phyloP scores from a whole-genome alignment of 2,329 filamentous ascomycete species.

The Sporothrix globosa region DNA sequence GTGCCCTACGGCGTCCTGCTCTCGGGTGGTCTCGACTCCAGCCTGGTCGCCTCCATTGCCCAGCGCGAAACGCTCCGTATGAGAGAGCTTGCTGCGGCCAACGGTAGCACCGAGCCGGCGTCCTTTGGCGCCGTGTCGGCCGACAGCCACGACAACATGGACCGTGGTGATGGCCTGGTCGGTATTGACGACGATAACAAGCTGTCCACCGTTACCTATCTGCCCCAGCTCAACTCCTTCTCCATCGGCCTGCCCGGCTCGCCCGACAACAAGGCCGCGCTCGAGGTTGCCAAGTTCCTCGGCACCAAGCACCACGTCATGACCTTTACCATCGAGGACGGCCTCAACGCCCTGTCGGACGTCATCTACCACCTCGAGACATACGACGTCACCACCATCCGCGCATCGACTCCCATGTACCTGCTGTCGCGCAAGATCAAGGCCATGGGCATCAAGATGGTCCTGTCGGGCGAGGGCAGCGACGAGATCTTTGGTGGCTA shows the following conservation, averaged over 20 bases:
- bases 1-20: slow-evolving; percentile 96
- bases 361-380: slow-evolving; percentile 98
- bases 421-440: slow-evolving; percentile 98
- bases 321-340: slow-evolving; percentile 97
- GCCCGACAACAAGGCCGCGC: slow-evolving; percentile 87
- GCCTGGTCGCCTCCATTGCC: slow-evolving; percentile 90
- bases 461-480: slow-evolving; percentile 91
- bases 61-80: slow-evolving; percentile 86
- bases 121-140: slow-evolving; percentile 47
- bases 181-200: slow-evolving; percentile 94
- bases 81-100: slow-evolving; percentile 64
- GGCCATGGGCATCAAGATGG: slow-evolving; percentile 99
- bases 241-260: slow-evolving; percentile 94
- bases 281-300: slow-evolving; percentile 93
- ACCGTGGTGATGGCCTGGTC: slow-evolving; percentile 73
- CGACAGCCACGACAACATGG: slow-evolving; percentile 54
- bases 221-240: slow-evolving; percentile 97
- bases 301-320: slow-evolving; percentile 98
- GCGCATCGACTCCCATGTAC: slow-evolving; percentile 98
- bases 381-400: slow-evolving; percentile 97
- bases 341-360: slow-evolving; percentile 92
- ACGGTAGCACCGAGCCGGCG: slow-evolving; percentile 51
- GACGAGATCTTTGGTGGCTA: slow-evolving; percentile 99
- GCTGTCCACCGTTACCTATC: slow-evolving; percentile 83
- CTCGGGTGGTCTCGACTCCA: slow-evolving; percentile 94